phyloP scores from a whole-genome alignment of 192 early-diverging fungal species.

The Umbelopsis vinacea region DNA sequence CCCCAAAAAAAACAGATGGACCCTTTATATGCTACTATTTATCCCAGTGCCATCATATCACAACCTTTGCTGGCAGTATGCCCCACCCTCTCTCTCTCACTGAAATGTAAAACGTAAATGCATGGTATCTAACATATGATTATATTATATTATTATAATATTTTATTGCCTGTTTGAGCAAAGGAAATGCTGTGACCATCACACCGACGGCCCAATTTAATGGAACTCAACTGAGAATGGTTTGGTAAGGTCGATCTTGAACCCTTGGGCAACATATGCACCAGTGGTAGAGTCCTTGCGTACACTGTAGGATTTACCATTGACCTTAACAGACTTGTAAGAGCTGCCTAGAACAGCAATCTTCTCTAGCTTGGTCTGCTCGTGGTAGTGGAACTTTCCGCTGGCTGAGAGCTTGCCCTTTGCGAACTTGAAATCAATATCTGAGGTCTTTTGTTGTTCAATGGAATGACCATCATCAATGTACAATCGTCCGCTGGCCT shows the following conservation, averaged over 20 bases:
- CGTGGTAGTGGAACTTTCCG: constrained; percentile 31
- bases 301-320: not conserved
- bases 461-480: constrained; percentile 68
- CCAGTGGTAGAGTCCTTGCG: not conserved
- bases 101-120: too few relatives aligned
- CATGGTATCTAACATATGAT: not conserved
- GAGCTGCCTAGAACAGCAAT: constrained; percentile 1
- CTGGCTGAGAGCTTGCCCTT: constrained; percentile 26
- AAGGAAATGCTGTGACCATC: not conserved
- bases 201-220: not conserved
- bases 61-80: too few relatives aligned
- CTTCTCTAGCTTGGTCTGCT: constrained; percentile 18
- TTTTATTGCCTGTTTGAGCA: not conserved
- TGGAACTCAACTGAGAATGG: constrained; percentile 8
- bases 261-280: constrained; percentile 8
- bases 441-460: constrained; percentile 28
- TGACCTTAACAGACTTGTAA: not conserved
- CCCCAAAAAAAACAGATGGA: too few relatives aligned
- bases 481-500: constrained; percentile 57
- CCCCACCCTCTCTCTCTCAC: too few relatives aligned
- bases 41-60: too few relatives aligned
- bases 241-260: constrained; percentile 13
- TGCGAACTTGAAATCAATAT: constrained; percentile 24
- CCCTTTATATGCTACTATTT: too few relatives aligned
- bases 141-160: not conserved